A percentile compares a stretch with the other conserved stretches of the same genome.
These are phyloP conservation scores for Starmera quercuum DNA, from an alignment of 805 yeast species.

Conservation along the genomic window DNA sequence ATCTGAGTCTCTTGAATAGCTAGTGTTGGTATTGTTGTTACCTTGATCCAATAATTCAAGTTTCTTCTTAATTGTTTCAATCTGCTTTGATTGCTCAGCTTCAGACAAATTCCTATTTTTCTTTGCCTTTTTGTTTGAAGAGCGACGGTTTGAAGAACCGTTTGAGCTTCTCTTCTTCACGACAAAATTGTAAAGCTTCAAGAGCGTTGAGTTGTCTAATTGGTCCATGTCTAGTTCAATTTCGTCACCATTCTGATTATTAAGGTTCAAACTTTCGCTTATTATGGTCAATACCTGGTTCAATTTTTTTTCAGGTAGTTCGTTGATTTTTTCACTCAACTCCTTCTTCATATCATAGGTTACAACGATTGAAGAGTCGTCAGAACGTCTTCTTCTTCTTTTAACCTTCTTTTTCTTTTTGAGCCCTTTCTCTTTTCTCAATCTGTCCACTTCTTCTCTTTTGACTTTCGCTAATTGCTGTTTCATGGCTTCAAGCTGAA, in stretches of 20 bases:
- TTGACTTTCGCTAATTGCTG: slow-evolving; percentile 77
- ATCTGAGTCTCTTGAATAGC: slow-evolving; percentile 29
- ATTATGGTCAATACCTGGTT: slow-evolving; percentile 81
- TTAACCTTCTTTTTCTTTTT: slow-evolving; percentile 36
- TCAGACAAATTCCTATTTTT: slow-evolving; percentile 54
- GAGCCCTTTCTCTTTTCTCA: slow-evolving; percentile 50
- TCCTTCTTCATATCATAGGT: slow-evolving; percentile 97
- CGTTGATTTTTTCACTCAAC: slow-evolving; percentile 77
- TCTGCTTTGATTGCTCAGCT: slow-evolving; percentile 59
- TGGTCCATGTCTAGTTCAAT: slow-evolving; percentile 95
- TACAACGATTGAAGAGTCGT: slow-evolving; percentile 33
- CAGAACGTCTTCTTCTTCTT: slow-evolving; percentile 21
- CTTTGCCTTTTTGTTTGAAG: slow-evolving; percentile 25
- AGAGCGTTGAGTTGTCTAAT: slow-evolving; percentile 74
- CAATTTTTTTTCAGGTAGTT: slow-evolving; percentile 69
- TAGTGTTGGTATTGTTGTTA: slow-evolving; percentile 12
- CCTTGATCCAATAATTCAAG: slow-evolving; percentile 60
- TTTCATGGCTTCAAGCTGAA: slow-evolving; percentile 79
- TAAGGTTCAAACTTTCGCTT: slow-evolving; percentile 63
- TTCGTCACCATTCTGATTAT: slow-evolving; percentile 66
- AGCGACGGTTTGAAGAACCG: slow-evolving; percentile 6
- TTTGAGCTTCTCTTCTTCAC: slow-evolving; percentile 34
- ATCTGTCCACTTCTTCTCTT: slow-evolving; percentile 61
- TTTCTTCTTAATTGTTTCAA: slow-evolving; percentile 65
- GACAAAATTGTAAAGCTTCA: slow-evolving; percentile 79